A percentile compares a stretch with the other conserved stretches of the same genome.
Conservation (phyloP, 1,139 yeast genomes). For the Yamadazyma epiphylla region DNA sequence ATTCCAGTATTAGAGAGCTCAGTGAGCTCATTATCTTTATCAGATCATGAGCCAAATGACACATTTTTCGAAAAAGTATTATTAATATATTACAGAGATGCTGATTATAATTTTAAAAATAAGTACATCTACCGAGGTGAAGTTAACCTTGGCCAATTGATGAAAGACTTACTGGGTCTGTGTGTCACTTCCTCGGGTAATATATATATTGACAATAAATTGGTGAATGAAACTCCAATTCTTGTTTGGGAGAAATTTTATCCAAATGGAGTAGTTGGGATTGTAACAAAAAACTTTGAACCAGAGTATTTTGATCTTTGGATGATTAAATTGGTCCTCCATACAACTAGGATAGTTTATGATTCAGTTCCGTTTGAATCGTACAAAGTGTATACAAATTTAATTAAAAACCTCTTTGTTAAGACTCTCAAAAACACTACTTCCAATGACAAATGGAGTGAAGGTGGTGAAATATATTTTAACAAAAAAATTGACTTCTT, state of each 20-base stretch:
- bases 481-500: slow-evolving; percentile 40
- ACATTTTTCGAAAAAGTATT: slow-evolving; percentile 33
- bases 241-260: slow-evolving; percentile 19
- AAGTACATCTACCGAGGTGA: slow-evolving; percentile 5
- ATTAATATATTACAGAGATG: slow-evolving; percentile 26
- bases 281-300: slow-evolving; percentile 22
- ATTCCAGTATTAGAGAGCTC: slow-evolving; percentile 7
- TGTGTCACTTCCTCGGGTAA: neutral
- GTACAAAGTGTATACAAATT: slow-evolving; percentile 11
- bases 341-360: slow-evolving; percentile 10
- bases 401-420: slow-evolving; percentile 33
- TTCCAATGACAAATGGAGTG: slow-evolving; percentile 45
- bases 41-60: slow-evolving; percentile 4
- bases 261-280: slow-evolving; percentile 20
- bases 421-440: slow-evolving; percentile 45
- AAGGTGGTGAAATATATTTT: slow-evolving; percentile 41
- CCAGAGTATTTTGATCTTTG: slow-evolving; percentile 27
- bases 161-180: slow-evolving; percentile 8
- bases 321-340: slow-evolving; percentile 27
- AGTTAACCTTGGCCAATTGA: slow-evolving; percentile 3
- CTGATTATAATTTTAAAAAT: slow-evolving; percentile 4
- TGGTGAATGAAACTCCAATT: too few species aligned
- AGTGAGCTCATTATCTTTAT: slow-evolving; percentile 8
- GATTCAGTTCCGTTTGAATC: slow-evolving; percentile 1
- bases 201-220: too few species aligned